Evolutionary conservation across 768 basidiomycete species (phyloP).

Genomic region (Suillus bovinus): DNA sequence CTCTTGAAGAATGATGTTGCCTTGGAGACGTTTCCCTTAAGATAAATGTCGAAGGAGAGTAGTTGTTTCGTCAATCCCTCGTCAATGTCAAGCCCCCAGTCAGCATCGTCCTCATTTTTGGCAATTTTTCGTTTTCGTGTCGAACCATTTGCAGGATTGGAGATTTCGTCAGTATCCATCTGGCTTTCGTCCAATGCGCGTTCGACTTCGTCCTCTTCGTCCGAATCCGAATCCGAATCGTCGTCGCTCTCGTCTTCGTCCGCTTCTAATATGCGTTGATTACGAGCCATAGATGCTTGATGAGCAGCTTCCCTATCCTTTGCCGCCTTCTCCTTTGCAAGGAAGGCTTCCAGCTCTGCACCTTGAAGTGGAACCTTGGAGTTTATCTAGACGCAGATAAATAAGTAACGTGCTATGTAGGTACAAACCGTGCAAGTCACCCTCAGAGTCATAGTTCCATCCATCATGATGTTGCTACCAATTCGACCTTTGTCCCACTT

Average conservation of each 20-base stretch:
- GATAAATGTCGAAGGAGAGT: slow-evolving; percentile 92
- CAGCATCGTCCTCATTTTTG: slow-evolving; percentile 51
- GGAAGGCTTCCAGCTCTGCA: slow-evolving; percentile 78
- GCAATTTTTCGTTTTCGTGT: slow-evolving; percentile 44
- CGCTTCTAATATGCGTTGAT: slow-evolving; percentile 89
- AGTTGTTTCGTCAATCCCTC: slow-evolving; percentile 72
- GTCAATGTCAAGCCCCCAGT: slow-evolving; percentile 76
- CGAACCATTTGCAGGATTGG: slow-evolving; percentile 22
- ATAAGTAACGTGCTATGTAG: slow-evolving; percentile 6
- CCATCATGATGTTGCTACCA: slow-evolving; percentile 83
- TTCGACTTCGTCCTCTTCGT: slow-evolving; percentile 63
- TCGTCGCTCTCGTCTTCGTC: slow-evolving; percentile 84
- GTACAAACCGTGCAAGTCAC: slow-evolving; percentile 39
- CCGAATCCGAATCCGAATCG: slow-evolving; percentile 64
- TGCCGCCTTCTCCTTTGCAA: slow-evolving; percentile 69
- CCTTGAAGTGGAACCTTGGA: slow-evolving; percentile 90
- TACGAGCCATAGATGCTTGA: slow-evolving; percentile 79
- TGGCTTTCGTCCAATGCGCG: slow-evolving; percentile 51
- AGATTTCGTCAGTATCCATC: slow-evolving; percentile 46
- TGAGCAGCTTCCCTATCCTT: slow-evolving; percentile 87
- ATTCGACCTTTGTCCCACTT: slow-evolving; percentile 91
- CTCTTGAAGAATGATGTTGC: slow-evolving; percentile 87
- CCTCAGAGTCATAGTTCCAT: slow-evolving; percentile 64
- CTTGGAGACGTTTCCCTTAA: slow-evolving; percentile 94
- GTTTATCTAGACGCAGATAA: slow-evolving; percentile 57